Conservation (phyloP, 352 stramenopile genomes). For the Phytophthora pluvialis region DNA sequence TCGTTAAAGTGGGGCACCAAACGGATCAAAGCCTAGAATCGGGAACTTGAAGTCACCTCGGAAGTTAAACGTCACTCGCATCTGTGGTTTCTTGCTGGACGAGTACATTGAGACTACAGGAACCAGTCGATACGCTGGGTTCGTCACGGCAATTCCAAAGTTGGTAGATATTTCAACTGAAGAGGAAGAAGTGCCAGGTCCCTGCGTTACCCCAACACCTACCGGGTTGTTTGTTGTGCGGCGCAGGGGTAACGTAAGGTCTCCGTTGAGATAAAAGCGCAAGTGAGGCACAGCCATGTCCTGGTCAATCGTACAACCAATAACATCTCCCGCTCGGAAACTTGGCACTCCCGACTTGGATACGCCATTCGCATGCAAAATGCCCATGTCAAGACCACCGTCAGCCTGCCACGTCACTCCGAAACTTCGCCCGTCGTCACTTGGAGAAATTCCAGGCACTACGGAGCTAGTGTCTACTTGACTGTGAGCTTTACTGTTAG, state of each 20-base stretch:
- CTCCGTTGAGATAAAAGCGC: conserved; percentile 80
- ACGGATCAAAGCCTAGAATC: conserved; percentile 72
- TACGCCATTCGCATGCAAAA: conserved; percentile 72
- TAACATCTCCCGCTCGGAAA: conserved; percentile 71
- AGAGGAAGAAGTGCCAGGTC: not conserved
- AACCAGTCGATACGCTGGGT: conserved; percentile 65
- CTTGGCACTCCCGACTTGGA: conserved; percentile 69
- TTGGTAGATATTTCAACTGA: not conserved
- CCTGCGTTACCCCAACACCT: not conserved
- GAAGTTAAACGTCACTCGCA: conserved; percentile 82
- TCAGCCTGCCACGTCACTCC: conserved; percentile 82
- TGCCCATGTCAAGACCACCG: conserved; percentile 74
- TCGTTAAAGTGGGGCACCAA: conserved; percentile 57
- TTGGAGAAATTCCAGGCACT: conserved; percentile 66
- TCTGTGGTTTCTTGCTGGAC: conserved; percentile 69
- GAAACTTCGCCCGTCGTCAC: conserved; percentile 61
- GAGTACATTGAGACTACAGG: conserved; percentile 84
- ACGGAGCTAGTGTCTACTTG: conserved; percentile 21
- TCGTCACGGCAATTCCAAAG: conserved; percentile 55
- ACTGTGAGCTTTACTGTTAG: conserved; percentile 1
- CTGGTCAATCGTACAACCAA: conserved; percentile 82
- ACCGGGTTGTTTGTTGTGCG: conserved; percentile 1
- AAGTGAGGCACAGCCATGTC: conserved; percentile 67
- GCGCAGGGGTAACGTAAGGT: conserved; percentile 60
- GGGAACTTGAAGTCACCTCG: conserved; percentile 73